Evolutionary conservation across 2,329 filamentous ascomycete genomes (phyloP), one percentile per base, ranked within the genome.

Genomic region (Venturia pyrina): DNA sequence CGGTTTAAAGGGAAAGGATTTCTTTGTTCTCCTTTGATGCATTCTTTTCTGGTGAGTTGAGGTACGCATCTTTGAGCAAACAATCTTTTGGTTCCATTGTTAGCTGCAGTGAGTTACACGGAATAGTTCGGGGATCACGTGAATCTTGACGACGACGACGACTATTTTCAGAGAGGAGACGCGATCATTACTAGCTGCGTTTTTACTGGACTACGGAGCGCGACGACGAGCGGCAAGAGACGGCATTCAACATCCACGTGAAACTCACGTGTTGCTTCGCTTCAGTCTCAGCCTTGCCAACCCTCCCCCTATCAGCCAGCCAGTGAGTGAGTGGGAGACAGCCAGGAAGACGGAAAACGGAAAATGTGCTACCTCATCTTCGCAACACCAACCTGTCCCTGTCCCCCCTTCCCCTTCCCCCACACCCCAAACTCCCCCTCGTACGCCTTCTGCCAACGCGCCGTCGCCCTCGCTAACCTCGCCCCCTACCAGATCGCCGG

Each of bases 341-440:
- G 41, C 10, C 11, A 43, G 41, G 15, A 13, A 17, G 17, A 5
- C 11, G 41, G 17, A 13, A 17, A 43, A 5, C 11, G 41, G 17
- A 56, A 28, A 34, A 65, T 60, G 48, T 65, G 63, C 63, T 46
- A 65, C 34, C 19, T 41, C 32, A 19, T 60, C 53, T 60, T 65
- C 43, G 63, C 50, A 24, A 37, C 19, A 15, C 63, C 63, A 21
- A 61, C 48, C 32, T 65, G 63, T 60, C 2, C 34, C 13, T 65
- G 63, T 46, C 34, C 63, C 3, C 63, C 63, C 34, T 65, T 59
- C 50, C 63, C 63, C n/a, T 24, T 56, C 11, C 44, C 41, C 62
- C 44, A 59, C 32, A 59, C 53, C 1, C 53, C 53, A 6, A 10
- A 15, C 13, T 37, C 53, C 5, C 32, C 62, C 24, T 64, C 40